phyloP scores from a whole-genome alignment of 345 rosid genomes.

The Gossypium longicalyx region DNA sequence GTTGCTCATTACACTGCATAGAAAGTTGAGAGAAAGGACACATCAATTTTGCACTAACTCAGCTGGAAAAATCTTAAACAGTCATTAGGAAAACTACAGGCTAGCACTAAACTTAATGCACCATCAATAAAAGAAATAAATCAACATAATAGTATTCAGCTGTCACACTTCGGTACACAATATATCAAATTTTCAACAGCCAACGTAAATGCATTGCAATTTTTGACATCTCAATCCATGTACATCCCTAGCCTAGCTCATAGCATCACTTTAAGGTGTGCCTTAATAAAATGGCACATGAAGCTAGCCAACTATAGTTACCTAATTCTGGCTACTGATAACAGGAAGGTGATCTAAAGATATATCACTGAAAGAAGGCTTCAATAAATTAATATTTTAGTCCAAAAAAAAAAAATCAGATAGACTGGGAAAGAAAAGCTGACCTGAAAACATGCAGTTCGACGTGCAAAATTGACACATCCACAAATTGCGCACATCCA shows the following conservation, averaged over 20 bases:
- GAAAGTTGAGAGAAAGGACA: background rate
- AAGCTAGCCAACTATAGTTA: background rate
- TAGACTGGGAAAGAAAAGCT: constrained; percentile 1
- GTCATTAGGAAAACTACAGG: background rate
- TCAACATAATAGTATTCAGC: background rate
- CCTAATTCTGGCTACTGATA: background rate
- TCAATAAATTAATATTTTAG: background rate
- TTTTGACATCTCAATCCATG: background rate
- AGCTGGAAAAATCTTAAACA: background rate
- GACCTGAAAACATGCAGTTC: constrained; percentile 98
- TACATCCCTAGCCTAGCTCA: background rate
- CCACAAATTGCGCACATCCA: constrained; percentile 95
- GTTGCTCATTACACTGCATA: constrained; percentile 85
- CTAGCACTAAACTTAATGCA: background rate
- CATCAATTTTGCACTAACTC: background rate
- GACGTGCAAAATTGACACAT: constrained; percentile 93
- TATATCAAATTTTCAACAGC: background rate
- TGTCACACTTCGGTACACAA: background rate
- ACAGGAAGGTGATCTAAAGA: background rate
- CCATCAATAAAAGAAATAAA: background rate
- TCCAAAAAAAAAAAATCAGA: background rate
- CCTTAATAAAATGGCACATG: background rate
- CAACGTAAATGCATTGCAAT: background rate
- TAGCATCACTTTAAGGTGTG: background rate
- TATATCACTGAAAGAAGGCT: background rate